These are phyloP conservation scores for Pinus albicaulis DNA, from an alignment of 75 land plant genomes.

Conservation along the genomic window DNA sequence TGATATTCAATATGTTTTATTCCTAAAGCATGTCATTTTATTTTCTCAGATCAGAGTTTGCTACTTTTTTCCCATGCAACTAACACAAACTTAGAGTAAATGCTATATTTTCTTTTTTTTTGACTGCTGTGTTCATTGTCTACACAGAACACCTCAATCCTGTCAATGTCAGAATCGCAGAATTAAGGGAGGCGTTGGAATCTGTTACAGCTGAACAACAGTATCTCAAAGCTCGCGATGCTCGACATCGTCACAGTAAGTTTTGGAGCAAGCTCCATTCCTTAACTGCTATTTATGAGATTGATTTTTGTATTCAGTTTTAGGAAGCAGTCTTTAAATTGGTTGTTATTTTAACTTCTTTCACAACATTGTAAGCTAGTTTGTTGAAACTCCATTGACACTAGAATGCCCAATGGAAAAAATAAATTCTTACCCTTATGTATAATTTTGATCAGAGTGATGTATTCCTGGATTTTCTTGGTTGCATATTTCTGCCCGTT, in stretches of 20 bases:
- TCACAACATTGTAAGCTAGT: too few species aligned
- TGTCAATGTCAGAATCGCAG: conserved; percentile 82
- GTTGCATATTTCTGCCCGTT: too few species aligned
- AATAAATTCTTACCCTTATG: too few species aligned
- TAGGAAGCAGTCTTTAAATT: too few species aligned
- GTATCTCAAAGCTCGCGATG: conserved; percentile 83
- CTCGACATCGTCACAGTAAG: conserved; percentile 86
- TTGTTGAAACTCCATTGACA: too few species aligned
- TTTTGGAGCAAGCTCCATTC: conserved; percentile 55
- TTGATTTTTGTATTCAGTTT: too few species aligned
- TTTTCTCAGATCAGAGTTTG: background rate
- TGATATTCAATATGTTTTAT: background rate
- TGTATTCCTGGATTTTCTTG: too few species aligned
- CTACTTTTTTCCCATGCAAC: background rate
- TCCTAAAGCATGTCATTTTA: background rate
- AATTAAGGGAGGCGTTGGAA: conserved; percentile 86
- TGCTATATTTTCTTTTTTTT: background rate
- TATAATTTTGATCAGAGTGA: too few species aligned
- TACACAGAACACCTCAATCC: conserved; percentile 88
- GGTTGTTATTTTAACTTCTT: too few species aligned
- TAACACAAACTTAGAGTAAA: background rate
- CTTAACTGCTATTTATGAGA: too few species aligned
- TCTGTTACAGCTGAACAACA: conserved; percentile 80
- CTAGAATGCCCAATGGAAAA: too few species aligned
- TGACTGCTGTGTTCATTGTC: conserved; percentile 5